Base-by-base conservation (phyloP, 73 alveolate genomes). In the Halteria grandinella region DNA sequence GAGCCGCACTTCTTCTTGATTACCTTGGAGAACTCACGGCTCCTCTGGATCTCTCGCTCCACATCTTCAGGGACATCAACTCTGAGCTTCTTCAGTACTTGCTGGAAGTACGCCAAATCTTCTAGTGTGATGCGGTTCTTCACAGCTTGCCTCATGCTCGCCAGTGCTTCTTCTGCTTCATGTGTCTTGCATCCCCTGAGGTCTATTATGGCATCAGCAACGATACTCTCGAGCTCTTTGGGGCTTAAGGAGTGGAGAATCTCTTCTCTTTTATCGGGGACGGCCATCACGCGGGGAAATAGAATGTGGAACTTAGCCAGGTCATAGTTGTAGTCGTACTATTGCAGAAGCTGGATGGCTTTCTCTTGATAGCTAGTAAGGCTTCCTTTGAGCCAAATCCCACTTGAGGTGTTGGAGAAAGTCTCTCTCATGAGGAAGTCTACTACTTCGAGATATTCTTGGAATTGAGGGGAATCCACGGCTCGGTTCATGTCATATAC, bases 271-370 rank as follows among this genome's bases (percentile, higher is more conserved):
- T 50, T 14, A 8, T 48, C 59, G 3, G 83, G 83, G 39, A 36
- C 29, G 31, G 41, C 43, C 80, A 76, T 76, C 11, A 76, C 41
- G n/a, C 63, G 31, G 11, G 88, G 88, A 34, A 45, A 76, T 4
- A 76, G 76, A 20, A 76, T 76, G 36, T 76, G 88, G 55, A 76
- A 76, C 45, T 76, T 76, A 1, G 88, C 88, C 55, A 76, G 48
- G 32, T 59, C 60, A 39, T 14, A 76, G 53, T 76, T 76, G 76
- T 76, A 76, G 51, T 76, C 48, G 53, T 47, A 76, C 43, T 45
- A 43, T 21, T 41, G 49, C 24, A 76, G 63, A 0, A 76, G 48
- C 40, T 76, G 29, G 27, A 76, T 4, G 20, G 88, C 88, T 24
- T 76, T 44, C 53, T 76, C 88, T 43, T 76, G 41, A 34, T 47